These are phyloP conservation scores for Starmerella lactis-condensi DNA, from an alignment of 805 yeast species.

Conservation along the genomic window DNA sequence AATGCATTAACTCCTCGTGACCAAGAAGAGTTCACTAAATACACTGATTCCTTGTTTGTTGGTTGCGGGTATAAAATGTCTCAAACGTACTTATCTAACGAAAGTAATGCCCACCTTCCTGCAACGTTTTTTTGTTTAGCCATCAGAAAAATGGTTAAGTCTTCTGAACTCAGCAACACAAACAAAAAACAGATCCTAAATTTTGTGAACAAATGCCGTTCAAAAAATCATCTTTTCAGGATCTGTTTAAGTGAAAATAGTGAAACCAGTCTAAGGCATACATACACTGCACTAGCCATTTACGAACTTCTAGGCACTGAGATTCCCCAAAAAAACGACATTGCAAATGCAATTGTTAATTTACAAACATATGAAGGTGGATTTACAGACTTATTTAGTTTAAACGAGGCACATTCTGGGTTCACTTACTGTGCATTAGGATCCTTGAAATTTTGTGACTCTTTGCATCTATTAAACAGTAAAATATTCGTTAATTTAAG, in stretches of 20 bases:
- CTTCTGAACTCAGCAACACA: not conserved
- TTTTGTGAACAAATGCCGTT: slow-evolving; percentile 45
- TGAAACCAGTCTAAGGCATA: slow-evolving; percentile 53
- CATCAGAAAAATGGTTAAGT: slow-evolving; percentile 22
- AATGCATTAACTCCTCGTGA: no score
- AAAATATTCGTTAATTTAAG: slow-evolving; percentile 2
- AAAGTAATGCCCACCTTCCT: slow-evolving; percentile 4
- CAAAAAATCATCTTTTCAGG: slow-evolving; percentile 38
- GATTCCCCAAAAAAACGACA: slow-evolving; percentile 27
- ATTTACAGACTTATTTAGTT: slow-evolving; percentile 32
- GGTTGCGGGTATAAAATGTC: slow-evolving; percentile 10
- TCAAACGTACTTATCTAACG: slow-evolving; percentile 1
- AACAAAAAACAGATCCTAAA: slow-evolving; percentile 26
- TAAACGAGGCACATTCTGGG: slow-evolving; percentile 65
- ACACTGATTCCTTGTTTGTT: slow-evolving; percentile 5
- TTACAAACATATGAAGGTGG: slow-evolving; percentile 47
- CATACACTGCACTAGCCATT: slow-evolving; percentile 55
- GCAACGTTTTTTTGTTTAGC: slow-evolving; percentile 63
- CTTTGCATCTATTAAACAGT: not conserved
- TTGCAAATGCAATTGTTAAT: slow-evolving; percentile 26
- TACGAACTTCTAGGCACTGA: slow-evolving; percentile 6
- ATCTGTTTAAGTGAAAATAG: slow-evolving; percentile 29
- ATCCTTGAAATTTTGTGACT: slow-evolving; percentile 30
- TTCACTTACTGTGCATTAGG: slow-evolving; percentile 70
- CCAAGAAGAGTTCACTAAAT: slow-evolving; percentile 2